phyloP scores from a whole-genome alignment of 2,329 filamentous ascomycete species.

The Gaeumannomyces sp. region DNA sequence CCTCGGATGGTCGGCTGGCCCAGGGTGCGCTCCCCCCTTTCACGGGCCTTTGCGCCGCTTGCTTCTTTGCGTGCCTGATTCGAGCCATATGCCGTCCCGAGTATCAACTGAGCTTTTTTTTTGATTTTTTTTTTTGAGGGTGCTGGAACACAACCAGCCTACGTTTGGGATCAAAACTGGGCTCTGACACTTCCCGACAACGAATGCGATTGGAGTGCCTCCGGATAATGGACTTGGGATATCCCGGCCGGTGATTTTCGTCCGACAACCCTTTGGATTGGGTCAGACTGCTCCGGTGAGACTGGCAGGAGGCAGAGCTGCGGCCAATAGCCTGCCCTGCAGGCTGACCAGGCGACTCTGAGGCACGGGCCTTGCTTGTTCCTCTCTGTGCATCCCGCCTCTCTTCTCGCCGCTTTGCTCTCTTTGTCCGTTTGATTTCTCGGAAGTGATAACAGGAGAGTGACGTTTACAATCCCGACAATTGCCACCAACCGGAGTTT shows the following conservation, averaged over 20 bases:
- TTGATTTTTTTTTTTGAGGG: no score
- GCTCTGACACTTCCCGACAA: background rate
- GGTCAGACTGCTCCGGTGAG: background rate
- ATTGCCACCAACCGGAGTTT: background rate
- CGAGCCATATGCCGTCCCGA: no score
- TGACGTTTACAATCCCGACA: background rate
- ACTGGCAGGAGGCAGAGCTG: background rate
- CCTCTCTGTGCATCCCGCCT: background rate
- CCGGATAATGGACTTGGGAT: background rate
- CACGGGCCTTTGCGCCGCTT: background rate
- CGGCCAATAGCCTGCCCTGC: background rate
- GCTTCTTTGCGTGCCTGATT: no score
- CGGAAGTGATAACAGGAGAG: background rate
- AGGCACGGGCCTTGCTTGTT: no score
- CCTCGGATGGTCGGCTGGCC: background rate
- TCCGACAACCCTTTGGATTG: background rate
- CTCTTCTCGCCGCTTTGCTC: background rate
- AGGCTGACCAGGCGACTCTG: background rate
- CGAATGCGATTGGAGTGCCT: background rate
- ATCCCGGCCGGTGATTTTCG: background rate
- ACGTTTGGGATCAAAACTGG: no score
- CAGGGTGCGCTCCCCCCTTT: background rate
- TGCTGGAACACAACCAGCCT: no score
- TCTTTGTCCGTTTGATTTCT: background rate
- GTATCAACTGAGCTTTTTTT: no score